A percentile compares a stretch with the other conserved stretches of the same genome.
phyloP scores from a whole-genome alignment of 352 stramenopile genomes.

The Pilasporangium apinafurcum region DNA sequence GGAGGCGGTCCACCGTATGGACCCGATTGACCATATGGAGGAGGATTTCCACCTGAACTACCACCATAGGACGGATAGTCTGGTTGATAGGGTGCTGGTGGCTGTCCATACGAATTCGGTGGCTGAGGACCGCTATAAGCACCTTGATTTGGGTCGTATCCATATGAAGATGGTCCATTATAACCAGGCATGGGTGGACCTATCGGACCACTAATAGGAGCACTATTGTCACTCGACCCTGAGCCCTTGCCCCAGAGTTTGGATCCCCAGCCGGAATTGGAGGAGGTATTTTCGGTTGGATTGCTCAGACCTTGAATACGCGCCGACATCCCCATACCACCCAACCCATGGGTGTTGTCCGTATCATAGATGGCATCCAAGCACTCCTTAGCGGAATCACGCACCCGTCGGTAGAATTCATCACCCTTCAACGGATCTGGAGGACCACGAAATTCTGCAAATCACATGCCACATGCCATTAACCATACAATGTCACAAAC shows the following conservation, averaged over 20 bases:
- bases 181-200: slow-evolving; percentile 47
- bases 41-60: slow-evolving; percentile 15
- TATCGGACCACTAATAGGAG: slow-evolving; percentile 43
- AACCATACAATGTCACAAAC: slow-evolving; percentile 1
- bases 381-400: slow-evolving; percentile 91
- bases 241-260: slow-evolving; percentile 66
- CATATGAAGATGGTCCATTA: slow-evolving; percentile 45
- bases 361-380: slow-evolving; percentile 94
- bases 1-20: slow-evolving; percentile 38
- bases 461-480: neutral
- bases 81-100: slow-evolving; percentile 31
- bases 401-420: slow-evolving; percentile 90
- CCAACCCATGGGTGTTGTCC: slow-evolving; percentile 53
- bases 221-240: slow-evolving; percentile 47
- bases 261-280: slow-evolving; percentile 55
- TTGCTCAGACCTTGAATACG: slow-evolving; percentile 78
- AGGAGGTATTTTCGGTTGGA: slow-evolving; percentile 30
- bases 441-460: slow-evolving; percentile 83
- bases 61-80: slow-evolving; percentile 49
- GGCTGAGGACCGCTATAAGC: slow-evolving; percentile 34
- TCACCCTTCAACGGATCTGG: slow-evolving; percentile 93
- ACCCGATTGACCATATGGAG: slow-evolving; percentile 17
- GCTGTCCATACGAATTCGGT: slow-evolving; percentile 27
- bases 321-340: slow-evolving; percentile 73
- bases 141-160: slow-evolving; percentile 32